Base-by-base conservation (phyloP, 306 rosid genomes). In the Adenanthera pavonina region DNA sequence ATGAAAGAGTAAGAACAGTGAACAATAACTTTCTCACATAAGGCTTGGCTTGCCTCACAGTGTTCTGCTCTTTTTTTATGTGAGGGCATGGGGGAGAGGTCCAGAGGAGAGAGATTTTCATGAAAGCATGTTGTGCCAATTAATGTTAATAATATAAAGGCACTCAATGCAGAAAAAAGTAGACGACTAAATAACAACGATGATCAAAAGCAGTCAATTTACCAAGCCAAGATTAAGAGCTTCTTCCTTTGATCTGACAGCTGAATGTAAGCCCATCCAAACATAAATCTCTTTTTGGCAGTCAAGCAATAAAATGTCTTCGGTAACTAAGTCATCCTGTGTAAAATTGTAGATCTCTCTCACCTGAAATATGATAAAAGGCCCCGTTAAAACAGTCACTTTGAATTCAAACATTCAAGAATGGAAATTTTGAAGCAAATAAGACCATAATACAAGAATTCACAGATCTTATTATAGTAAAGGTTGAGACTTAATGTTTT, bases 251-350 rank as follows among this genome's bases (percentile, higher is more conserved):
- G 95, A 89, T 75, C 67, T 90, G 78, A 89, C 90, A 53, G 52
- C 84, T 54, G 99, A 93, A 71, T 86, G 97, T 78, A 89, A 78
- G 80, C 99, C 99, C 70, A 91, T 78, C 99, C 99, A 95, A 79
- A 95, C 89, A 87, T 91, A 90, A 81, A 95, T 82, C 91, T 95
- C 99, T 67, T 77, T 87, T 86, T 90, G 92, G 85, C 97, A 95
- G 82, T 95, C 91, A 40, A 95, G 99, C 76, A 91, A 84, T 65
- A 95, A 84, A 72, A 90, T 85, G 49, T 95, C 99, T 89, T 95
- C 99, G 20, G 99, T 95, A 66, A 90, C 80, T 69, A 95, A 87
- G 87, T 95, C 99, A 71, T 95, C 99, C 91, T 92, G 99, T 17
- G 97, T 77, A 75, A 91, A 93, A 76, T 89, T 95, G 95, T 89